A percentile compares a stretch with the other conserved stretches of the same genome.
These are phyloP conservation scores for Carpinus fangiana DNA, from an alignment of 306 rosid species.

Conservation along the genomic window DNA sequence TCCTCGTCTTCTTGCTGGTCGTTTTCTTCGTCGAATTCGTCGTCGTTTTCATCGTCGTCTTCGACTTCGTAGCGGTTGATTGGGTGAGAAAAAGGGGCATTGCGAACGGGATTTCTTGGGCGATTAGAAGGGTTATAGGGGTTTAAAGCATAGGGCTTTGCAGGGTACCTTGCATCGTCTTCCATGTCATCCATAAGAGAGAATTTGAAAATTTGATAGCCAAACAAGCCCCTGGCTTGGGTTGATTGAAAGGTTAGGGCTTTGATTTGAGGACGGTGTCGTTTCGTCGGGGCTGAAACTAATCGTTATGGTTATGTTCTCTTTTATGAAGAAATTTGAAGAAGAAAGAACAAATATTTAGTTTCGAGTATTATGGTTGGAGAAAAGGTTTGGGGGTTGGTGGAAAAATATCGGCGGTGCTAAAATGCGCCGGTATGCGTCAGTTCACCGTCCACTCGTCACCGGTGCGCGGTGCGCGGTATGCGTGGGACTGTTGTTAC, in stretches of 20 bases:
- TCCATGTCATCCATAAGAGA: slow-evolving; percentile 51
- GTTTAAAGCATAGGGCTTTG: slow-evolving; percentile 40
- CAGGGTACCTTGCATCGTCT: slow-evolving; percentile 55
- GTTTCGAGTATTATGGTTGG: not conserved
- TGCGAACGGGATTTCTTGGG: slow-evolving; percentile 43
- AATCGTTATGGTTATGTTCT: not conserved
- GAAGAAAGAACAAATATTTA: not conserved
- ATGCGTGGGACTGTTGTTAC: not conserved
- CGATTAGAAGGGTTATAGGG: slow-evolving; percentile 42
- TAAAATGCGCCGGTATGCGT: not conserved
- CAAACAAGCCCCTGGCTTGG: slow-evolving; percentile 12
- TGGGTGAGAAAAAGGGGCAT: slow-evolving; percentile 36
- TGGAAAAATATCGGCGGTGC: not conserved
- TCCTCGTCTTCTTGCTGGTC: slow-evolving; percentile 20
- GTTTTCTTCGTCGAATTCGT: slow-evolving; percentile 12
- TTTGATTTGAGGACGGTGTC: not conserved
- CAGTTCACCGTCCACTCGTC: not conserved
- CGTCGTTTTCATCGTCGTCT: slow-evolving; percentile 32
- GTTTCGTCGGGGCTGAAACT: not conserved
- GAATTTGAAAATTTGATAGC: not conserved
- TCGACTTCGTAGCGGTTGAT: slow-evolving; percentile 33
- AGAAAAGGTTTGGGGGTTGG: not conserved
- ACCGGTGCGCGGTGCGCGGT: not conserved
- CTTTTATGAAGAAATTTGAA: not conserved
- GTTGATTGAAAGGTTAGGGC: not conserved